Evolutionary conservation across 441 rosid species (phyloP).

Genomic region (Gossypium gossypioides): DNA sequence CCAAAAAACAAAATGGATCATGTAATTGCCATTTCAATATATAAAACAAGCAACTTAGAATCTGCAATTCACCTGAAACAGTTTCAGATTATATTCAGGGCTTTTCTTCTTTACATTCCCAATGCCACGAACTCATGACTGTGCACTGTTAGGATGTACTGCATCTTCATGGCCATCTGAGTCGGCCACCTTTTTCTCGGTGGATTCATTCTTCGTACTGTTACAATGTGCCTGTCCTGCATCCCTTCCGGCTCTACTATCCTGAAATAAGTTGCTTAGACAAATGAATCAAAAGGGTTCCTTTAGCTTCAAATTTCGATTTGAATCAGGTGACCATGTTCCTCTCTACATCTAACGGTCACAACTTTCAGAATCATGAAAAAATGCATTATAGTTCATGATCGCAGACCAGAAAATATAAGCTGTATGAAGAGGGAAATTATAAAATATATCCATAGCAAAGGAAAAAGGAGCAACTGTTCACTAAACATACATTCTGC

Average conservation of each 20-base stretch:
- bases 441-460: not conserved
- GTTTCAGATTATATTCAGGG: slow-evolving; percentile 2
- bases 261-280: slow-evolving; percentile 29
- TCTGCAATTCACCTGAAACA: slow-evolving; percentile 12
- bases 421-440: not conserved
- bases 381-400: not conserved
- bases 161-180: slow-evolving; percentile 18
- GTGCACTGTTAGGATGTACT: slow-evolving; percentile 10
- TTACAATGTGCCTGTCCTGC: slow-evolving; percentile 10
- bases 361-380: not conserved
- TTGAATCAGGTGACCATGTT: not conserved
- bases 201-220: slow-evolving; percentile 9
- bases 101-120: slow-evolving; percentile 19
- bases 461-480: not conserved
- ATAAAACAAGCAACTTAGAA: slow-evolving; percentile 9
- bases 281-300: slow-evolving; percentile 3
- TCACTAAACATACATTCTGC: not conserved
- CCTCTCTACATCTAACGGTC: not conserved
- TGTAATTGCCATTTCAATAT: not conserved
- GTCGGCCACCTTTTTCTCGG: slow-evolving; percentile 23
- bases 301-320: not conserved
- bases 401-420: not conserved
- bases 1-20: not conserved
- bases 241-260: slow-evolving; percentile 34
- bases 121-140: not conserved